Percentiles rank a stretch among this genome's conserved stretches.
phyloP scores from a whole-genome alignment of 164 flowering plant genomes.

The Magnolia kwangsiensis region DNA sequence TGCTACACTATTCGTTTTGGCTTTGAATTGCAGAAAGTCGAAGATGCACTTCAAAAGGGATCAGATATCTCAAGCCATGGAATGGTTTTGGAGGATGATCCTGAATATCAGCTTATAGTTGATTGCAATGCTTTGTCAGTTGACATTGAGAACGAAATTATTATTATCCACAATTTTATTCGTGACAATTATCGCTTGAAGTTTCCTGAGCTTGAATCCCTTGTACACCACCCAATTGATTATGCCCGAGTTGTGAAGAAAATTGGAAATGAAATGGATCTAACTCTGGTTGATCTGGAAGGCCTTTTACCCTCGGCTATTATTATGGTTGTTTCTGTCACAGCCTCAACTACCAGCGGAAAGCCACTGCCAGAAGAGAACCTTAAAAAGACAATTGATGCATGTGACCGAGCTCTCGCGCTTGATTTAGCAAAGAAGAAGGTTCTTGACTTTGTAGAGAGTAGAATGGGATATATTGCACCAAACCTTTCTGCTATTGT shows the following conservation, averaged over 20 bases:
- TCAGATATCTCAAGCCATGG: slow-evolving; percentile 53
- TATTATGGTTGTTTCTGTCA: slow-evolving; percentile 94
- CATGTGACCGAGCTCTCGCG: slow-evolving; percentile 91
- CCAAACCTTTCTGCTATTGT: slow-evolving; percentile 94
- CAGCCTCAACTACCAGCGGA: slow-evolving; percentile 93
- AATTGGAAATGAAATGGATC: slow-evolving; percentile 86
- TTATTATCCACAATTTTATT: slow-evolving; percentile 85
- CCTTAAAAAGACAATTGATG: slow-evolving; percentile 74
- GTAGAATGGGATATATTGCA: slow-evolving; percentile 93
- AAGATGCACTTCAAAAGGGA: slow-evolving; percentile 72
- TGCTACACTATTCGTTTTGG: not conserved
- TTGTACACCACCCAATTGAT: slow-evolving; percentile 96
- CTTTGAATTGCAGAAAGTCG: slow-evolving; percentile 72
- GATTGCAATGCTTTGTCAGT: slow-evolving; percentile 89
- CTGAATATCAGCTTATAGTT: slow-evolving; percentile 89
- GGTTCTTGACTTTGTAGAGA: slow-evolving; percentile 92
- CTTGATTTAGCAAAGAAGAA: slow-evolving; percentile 85
- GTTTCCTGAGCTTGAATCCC: slow-evolving; percentile 94
- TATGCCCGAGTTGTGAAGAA: slow-evolving; percentile 96
- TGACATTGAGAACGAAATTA: slow-evolving; percentile 90
- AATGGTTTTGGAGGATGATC: slow-evolving; percentile 84
- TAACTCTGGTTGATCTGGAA: slow-evolving; percentile 92
- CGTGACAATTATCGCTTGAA: slow-evolving; percentile 86
- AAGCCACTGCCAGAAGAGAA: slow-evolving; percentile 88
- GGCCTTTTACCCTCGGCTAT: slow-evolving; percentile 90